Base-by-base conservation (phyloP, 2,329 filamentous ascomycete genomes). In the Magnaporthales sp. region DNA sequence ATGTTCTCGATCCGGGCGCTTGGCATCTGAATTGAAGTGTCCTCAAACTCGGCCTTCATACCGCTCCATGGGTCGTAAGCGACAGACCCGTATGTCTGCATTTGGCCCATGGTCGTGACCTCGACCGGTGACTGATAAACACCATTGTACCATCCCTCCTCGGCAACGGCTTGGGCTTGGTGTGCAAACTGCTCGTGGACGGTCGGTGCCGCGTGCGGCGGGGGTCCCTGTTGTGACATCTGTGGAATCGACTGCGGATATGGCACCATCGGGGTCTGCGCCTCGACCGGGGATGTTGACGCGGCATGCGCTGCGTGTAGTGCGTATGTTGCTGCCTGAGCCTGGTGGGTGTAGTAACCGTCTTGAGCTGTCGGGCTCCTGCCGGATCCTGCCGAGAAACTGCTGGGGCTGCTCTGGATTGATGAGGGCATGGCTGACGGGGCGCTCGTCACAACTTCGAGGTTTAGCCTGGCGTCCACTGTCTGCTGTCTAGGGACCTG, bases 321-420 rank as follows among this genome's bases (percentile, higher is more conserved):
- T 26, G 81, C 76, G 69, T 85, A 85, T 0, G 80, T 77, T 13
- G 83, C 76, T 15, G 80, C 74, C 63, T 83, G 80, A 1, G 80
- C 74, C 30, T 84, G 83, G 68, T 86, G 84, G 6, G 84, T 84
- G 73, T 89, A 89, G 71, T 85, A 83, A 66, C 80, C 77, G 61
- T 86, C 82, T 68, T 84, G 82, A 10, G 82, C 77, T 24, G 83
- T 77, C 1, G 86, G 82, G 69, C 84, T 85, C 62, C 83, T 80
- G 67, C 80, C 81, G 0, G 84, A 84, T 6, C 79, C 78, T 0
- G 85, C 81, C 6, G 86, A 87, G 74, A 86, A 87, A 71, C 80
- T 82, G 67, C 86, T 85, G 71, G 86, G 88, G 74, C 81, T 88
- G 69, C 86, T 82, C 51, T 87, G 77, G 22, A 85, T 81, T 11